phyloP scores from a whole-genome alignment of 495 filamentous ascomycete species.

The Hypoxylon rickii region DNA sequence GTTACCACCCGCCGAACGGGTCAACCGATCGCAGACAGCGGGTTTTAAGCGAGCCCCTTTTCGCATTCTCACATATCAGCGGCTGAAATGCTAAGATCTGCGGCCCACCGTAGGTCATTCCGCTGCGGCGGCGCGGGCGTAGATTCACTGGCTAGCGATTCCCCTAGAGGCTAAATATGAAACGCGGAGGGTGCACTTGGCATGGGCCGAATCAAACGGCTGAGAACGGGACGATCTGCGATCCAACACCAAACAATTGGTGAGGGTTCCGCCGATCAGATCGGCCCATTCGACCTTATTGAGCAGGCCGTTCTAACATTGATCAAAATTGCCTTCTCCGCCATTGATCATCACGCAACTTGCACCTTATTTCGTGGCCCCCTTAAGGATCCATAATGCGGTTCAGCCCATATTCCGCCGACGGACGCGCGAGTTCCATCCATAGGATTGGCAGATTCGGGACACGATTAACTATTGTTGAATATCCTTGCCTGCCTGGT shows the following conservation, averaged over 20 bases:
- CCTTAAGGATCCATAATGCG: slow-evolving; percentile 5
- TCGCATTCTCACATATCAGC: background rate
- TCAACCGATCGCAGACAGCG: slow-evolving; percentile 9
- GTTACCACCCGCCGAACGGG: slow-evolving; percentile 8
- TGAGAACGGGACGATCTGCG: slow-evolving; percentile 18
- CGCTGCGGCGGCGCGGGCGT: slow-evolving; percentile 10
- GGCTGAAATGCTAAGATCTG: slow-evolving; percentile 23
- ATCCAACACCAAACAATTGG: slow-evolving; percentile 21
- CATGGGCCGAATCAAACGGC: slow-evolving; percentile 17
- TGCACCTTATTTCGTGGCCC: background rate
- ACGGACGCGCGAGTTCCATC: slow-evolving; percentile 17
- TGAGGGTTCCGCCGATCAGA: slow-evolving; percentile 8
- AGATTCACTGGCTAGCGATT: slow-evolving; percentile 14
- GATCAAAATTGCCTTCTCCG: slow-evolving; percentile 11
- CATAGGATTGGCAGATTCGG: slow-evolving; percentile 1
- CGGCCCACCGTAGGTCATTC: slow-evolving; percentile 15
- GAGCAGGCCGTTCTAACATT: slow-evolving; percentile 13
- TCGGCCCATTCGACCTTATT: slow-evolving; percentile 7
- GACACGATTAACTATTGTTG: background rate
- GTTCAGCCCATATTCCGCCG: slow-evolving; percentile 3
- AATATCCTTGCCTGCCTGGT: slow-evolving; percentile 10
- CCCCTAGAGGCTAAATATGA: slow-evolving; percentile 22
- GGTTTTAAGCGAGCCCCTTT: slow-evolving; percentile 5
- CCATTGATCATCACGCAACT: slow-evolving; percentile 17
- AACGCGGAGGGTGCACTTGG: slow-evolving; percentile 18